Base-by-base conservation (phyloP, 2,329 filamentous ascomycete species). In the Penicillium digitatum region DNA sequence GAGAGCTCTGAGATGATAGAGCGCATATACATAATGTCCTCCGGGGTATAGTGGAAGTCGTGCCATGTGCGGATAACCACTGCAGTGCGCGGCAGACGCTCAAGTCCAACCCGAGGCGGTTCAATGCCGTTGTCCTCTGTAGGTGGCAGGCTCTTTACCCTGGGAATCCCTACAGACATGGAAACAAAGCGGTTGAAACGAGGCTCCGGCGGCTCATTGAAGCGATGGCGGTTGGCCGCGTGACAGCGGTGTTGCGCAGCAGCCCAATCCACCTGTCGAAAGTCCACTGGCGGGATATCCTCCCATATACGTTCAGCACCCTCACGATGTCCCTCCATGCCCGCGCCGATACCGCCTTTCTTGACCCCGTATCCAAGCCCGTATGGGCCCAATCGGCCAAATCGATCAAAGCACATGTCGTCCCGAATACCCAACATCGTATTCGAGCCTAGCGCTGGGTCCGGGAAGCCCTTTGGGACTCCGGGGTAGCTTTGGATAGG, bases 331-430 rank as follows among this genome's bases (percentile, higher is more conserved):
- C 90, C 90, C 65, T 91, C 86, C 72, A 95, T 83, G 11, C 90
- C 92, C n/a, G 89, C 86, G 5, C 93, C 91, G 26, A 88, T 85
- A 1, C 93, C 93, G 12, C 93, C 93, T 60, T 82, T 85, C 55
- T 85, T 85, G 32, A 82, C 78, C 31, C 88, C 89, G 71, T 97
- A 97, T 9, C 93, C 93, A 58, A 90, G 84, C 0, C 93, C 93
- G 64, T 99, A 99, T 0, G 93, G 89, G 0, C 90, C 92, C 29
- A 94, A 83, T 60, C 91, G 83, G 3, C 93, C 93, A 69, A 89
- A 95, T 2, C 94, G 83, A 63, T 99, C 94, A 68, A 96, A 96
- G 75, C 94, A 99, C 44, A 96, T 83, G 66, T 95, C 87, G 62
- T 95, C 84, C 18, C 88, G 84, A 34, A 97, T 77, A 0, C 86